Evolutionary conservation across 176 grass and related monocot genomes (phyloP).

Genomic region (Miscanthus lutarioriparius): DNA sequence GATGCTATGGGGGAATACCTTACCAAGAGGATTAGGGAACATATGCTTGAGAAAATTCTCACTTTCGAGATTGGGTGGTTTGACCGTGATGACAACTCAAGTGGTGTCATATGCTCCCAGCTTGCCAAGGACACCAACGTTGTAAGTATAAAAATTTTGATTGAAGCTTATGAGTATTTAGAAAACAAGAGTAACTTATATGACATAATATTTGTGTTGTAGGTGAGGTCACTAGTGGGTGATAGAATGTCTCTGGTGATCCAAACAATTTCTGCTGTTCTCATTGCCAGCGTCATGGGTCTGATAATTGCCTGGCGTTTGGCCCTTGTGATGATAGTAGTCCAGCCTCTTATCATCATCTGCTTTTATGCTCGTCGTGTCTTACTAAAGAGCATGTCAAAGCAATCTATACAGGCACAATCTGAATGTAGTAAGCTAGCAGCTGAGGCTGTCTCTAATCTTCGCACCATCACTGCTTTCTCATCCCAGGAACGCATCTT

Average conservation of each 20-base stretch:
- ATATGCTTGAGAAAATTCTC: conserved; percentile 82
- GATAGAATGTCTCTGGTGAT: conserved; percentile 76
- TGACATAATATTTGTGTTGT: too few species aligned
- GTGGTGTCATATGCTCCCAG: conserved; percentile 78
- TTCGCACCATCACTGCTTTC: conserved; percentile 86
- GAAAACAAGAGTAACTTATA: too few species aligned
- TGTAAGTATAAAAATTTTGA: too few species aligned
- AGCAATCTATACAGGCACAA: conserved; percentile 73
- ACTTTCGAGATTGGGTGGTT: conserved; percentile 96
- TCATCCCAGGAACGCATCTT: conserved; percentile 81
- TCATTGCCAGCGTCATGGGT: conserved; percentile 74
- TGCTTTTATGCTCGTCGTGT: conserved; percentile 85
- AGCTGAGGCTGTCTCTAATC: conserved; percentile 84
- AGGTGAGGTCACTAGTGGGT: conserved; percentile 85
- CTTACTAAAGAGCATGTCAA: conserved; percentile 76
- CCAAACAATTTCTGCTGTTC: conserved; percentile 74
- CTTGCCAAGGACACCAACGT: conserved; percentile 92
- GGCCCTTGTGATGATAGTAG: conserved; percentile 82
- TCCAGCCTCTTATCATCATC: conserved; percentile 79
- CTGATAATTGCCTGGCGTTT: conserved; percentile 80
- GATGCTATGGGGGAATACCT: conserved; percentile 97
- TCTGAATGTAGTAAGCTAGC: conserved; percentile 76
- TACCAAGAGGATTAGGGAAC: conserved; percentile 85
- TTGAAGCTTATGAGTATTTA: too few species aligned
- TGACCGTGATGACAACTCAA: conserved; percentile 86